Evolutionary conservation across 768 basidiomycete genomes (phyloP).

Genomic region (Auriscalpium microsporum): DNA sequence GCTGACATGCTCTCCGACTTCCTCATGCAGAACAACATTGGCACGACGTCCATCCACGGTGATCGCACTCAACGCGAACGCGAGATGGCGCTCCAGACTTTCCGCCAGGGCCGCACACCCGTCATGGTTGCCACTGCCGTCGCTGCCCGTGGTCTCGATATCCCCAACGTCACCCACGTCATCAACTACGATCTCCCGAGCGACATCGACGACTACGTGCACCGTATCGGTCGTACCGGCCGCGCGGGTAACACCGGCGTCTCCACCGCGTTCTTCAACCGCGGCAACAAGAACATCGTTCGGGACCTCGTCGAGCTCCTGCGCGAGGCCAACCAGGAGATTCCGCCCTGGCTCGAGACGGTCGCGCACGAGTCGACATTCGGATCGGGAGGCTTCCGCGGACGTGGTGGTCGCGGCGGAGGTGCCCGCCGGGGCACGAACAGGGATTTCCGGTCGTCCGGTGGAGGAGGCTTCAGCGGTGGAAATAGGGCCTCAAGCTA

Average conservation of each 20-base stretch:
- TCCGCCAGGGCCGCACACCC: conserved; percentile 91
- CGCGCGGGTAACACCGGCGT: conserved; percentile 98
- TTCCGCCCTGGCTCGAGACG: conserved; percentile 84
- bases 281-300: conserved; percentile 87
- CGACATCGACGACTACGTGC: conserved; percentile 98
- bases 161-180: conserved; percentile 98
- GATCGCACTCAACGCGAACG: conserved; percentile 97
- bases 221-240: conserved; percentile 95
- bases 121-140: conserved; percentile 98
- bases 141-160: conserved; percentile 97
- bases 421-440: conserved; percentile 48
- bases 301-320: conserved; percentile 89
- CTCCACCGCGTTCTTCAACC: conserved; percentile 93
- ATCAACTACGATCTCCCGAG: conserved; percentile 97
- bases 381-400: conserved; percentile 42
- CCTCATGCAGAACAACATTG: conserved; percentile 71
- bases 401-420: conserved; percentile 44
- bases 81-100: conserved; percentile 90
- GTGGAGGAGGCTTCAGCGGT: conserved; percentile 27
- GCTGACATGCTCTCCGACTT: conserved; percentile 98
- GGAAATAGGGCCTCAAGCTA: conserved; percentile 27
- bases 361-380: conserved; percentile 77
- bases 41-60: conserved; percentile 96
- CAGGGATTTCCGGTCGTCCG: conserved; percentile 33
- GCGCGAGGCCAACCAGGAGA: conserved; percentile 93